These are phyloP conservation scores for Ceratobasidium sp. DNA, from an alignment of 1,284 basidiomycete genomes.

Conservation along the genomic window DNA sequence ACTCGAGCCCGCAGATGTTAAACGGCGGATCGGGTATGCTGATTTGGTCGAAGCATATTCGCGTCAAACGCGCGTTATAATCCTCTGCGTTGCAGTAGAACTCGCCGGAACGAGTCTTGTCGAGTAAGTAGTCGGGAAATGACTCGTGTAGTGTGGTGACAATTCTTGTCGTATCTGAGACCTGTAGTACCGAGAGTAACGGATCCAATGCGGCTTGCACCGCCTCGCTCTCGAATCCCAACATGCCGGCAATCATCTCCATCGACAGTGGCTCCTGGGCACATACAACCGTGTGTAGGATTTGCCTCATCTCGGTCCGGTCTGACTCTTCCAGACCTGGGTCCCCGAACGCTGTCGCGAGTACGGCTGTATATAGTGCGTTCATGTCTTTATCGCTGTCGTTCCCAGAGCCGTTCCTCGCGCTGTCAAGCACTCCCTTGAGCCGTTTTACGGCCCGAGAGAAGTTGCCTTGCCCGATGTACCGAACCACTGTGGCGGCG, in stretches of 20 bases:
- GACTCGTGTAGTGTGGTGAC: slow-evolving; percentile 8
- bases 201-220: background rate
- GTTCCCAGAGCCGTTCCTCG: background rate
- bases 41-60: background rate
- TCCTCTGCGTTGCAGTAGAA: background rate
- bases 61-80: background rate
- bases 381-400: background rate
- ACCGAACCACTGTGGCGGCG: slow-evolving; percentile 15
- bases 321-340: background rate
- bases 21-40: background rate
- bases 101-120: background rate
- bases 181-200: slow-evolving; percentile 6
- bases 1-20: slow-evolving; percentile 11
- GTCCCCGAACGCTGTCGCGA: background rate
- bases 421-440: background rate
- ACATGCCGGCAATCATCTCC: background rate
- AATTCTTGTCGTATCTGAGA: background rate
- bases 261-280: background rate
- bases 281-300: slow-evolving; percentile 11
- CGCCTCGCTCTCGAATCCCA: background rate
- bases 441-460: background rate
- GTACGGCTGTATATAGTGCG: slow-evolving; percentile 2
- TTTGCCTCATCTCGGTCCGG: background rate
- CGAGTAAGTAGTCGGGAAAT: slow-evolving; percentile 11
- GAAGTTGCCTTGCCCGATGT: background rate